Percentiles rank a stretch among this genome's conserved stretches.
Conservation (phyloP, 73 alveolate species). For the Paramecium sexaurelia region DNA sequence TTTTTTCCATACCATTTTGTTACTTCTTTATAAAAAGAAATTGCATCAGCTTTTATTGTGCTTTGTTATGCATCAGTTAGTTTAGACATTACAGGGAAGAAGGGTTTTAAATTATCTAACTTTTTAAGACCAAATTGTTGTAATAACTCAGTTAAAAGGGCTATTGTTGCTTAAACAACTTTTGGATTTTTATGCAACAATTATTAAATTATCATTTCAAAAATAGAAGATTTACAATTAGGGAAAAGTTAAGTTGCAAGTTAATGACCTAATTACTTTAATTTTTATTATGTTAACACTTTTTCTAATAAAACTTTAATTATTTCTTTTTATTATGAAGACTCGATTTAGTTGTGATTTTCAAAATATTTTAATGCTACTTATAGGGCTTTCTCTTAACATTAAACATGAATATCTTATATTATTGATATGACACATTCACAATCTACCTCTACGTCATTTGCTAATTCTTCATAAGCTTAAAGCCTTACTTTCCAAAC, state of each 20-base stretch:
- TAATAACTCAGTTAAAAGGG: not conserved
- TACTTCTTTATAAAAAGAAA: not conserved
- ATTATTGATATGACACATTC: not conserved
- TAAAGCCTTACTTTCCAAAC: not conserved
- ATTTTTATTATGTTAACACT: not conserved
- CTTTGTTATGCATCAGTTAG: not conserved
- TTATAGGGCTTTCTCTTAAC: conserved; percentile 5
- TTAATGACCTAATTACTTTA: not conserved
- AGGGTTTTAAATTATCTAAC: conserved; percentile 32
- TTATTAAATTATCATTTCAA: not conserved
- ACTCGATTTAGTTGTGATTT: not conserved
- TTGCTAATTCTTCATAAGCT: conserved; percentile 13
- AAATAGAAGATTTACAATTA: not conserved
- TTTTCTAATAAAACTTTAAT: not conserved
- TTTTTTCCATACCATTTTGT: conserved; percentile 19
- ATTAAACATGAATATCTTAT: not conserved
- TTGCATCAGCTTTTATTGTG: not conserved
- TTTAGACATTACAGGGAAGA: not conserved
- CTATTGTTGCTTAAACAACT: not conserved
- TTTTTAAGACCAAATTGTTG: not conserved
- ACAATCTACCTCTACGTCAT: not conserved
- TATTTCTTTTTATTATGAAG: not conserved
- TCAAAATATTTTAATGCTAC: not conserved
- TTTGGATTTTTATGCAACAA: conserved; percentile 19
- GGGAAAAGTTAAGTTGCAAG: not conserved